Conservation (phyloP, 306 rosid species). For the Luffa acutangula region DNA sequence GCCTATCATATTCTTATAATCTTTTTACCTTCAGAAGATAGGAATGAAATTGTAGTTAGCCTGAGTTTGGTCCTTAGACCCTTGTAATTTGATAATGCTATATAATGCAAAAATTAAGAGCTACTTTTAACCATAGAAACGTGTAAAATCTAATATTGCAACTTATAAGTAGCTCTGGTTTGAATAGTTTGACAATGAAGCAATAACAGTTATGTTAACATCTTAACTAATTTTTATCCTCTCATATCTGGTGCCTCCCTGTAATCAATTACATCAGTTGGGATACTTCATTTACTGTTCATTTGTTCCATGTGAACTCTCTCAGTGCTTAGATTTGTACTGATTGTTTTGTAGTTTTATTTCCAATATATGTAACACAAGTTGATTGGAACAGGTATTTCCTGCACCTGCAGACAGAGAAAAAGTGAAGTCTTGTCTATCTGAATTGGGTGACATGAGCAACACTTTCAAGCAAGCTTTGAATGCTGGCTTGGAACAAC, state of each 20-base stretch:
- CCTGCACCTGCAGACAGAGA: constrained; percentile 77
- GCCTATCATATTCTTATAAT: neutral
- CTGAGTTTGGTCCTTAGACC: neutral
- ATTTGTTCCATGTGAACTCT: neutral
- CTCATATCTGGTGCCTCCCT: neutral
- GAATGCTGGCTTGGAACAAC: constrained; percentile 72
- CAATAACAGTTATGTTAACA: neutral
- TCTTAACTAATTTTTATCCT: neutral
- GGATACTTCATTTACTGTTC: neutral
- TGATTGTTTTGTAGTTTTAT: neutral
- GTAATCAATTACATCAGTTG: neutral
- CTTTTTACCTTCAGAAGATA: neutral
- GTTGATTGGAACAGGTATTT: constrained; percentile 43
- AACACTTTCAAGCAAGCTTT: constrained; percentile 81
- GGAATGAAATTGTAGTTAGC: neutral
- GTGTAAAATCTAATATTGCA: neutral
- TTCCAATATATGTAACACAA: neutral
- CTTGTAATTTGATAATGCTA: neutral
- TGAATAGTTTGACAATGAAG: neutral
- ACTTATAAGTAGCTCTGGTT: neutral
- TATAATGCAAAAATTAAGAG: neutral
- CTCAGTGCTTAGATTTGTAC: neutral
- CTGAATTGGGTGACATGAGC: constrained; percentile 80
- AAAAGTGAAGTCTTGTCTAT: constrained; percentile 81
- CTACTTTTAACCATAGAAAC: neutral